A percentile compares a stretch with the other conserved stretches of the same genome.
Conservation (phyloP, 441 rosid species). For the Croton setiger region DNA sequence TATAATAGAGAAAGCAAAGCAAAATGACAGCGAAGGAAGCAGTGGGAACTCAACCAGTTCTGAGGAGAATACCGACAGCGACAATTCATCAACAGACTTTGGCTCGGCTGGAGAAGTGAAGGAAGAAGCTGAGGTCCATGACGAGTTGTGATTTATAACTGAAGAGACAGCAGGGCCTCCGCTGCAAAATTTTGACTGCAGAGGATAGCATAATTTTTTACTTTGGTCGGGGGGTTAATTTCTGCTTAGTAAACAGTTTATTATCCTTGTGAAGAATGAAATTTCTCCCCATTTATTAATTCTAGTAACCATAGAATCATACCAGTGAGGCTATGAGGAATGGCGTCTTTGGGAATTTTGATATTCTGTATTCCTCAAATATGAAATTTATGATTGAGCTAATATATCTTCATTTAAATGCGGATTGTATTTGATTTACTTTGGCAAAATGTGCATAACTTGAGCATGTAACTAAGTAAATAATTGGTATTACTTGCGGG, state of each 20-base stretch:
- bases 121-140: slow-evolving; percentile 41
- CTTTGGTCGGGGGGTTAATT: neutral
- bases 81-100: slow-evolving; percentile 32
- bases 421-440: neutral
- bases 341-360: slow-evolving; percentile 2
- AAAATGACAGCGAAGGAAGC: slow-evolving; percentile 46
- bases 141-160: slow-evolving; percentile 53
- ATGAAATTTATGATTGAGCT: neutral
- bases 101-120: slow-evolving; percentile 27
- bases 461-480: no score
- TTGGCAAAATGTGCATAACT: neutral
- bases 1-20: slow-evolving; percentile 61
- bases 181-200: neutral
- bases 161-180: neutral
- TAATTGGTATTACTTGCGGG: no score
- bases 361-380: neutral
- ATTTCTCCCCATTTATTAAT: neutral
- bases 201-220: neutral
- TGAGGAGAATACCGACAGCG: slow-evolving; percentile 31
- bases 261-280: neutral
- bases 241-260: neutral
- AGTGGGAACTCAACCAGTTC: slow-evolving; percentile 28
- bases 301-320: neutral
- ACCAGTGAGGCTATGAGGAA: neutral
- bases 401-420: neutral